Conservation (phyloP, 2,329 filamentous ascomycete species). For the Pezicula radicicola region DNA sequence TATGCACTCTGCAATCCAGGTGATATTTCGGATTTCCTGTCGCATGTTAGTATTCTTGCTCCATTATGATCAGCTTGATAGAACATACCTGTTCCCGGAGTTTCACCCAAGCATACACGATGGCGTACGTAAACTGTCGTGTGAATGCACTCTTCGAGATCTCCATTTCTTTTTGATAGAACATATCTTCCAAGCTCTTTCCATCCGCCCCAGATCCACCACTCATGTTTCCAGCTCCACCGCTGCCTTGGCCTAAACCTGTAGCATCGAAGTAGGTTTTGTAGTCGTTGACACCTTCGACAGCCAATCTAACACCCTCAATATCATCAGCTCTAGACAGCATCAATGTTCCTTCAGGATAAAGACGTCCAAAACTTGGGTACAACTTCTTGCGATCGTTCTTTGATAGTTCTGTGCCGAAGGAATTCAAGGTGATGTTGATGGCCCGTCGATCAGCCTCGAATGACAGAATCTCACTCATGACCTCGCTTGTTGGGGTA, state of each 20-base stretch:
- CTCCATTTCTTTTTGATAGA: constrained; percentile 99
- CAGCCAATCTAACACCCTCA: constrained; percentile 88
- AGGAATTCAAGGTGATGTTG: constrained; percentile 98
- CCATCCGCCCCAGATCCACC: constrained; percentile 77
- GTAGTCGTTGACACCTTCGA: constrained; percentile 91
- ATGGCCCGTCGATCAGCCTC: constrained; percentile 95
- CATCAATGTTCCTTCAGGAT: constrained; percentile 94
- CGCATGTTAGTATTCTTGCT: constrained; percentile 28
- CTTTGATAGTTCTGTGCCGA: constrained; percentile 94
- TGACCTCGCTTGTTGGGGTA: constrained; percentile 88
- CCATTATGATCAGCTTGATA: neutral
- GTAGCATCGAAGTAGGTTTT: constrained; percentile 94
- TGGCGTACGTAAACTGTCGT: constrained; percentile 88
- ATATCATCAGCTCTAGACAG: constrained; percentile 91
- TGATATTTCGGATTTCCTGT: constrained; percentile 98
- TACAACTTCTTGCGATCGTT: constrained; percentile 94
- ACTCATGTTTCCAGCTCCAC: constrained; percentile 78
- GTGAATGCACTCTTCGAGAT: constrained; percentile 94
- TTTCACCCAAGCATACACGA: constrained; percentile 98
- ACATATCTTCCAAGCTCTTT: constrained; percentile 92
- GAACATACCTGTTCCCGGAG: constrained; percentile 84
- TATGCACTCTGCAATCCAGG: constrained; percentile 99
- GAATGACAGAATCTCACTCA: constrained; percentile 94
- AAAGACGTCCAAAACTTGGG: constrained; percentile 84
- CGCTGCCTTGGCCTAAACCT: constrained; percentile 71